These are phyloP conservation scores for Brettanomyces sp. DNA, from an alignment of 805 yeast genomes.

Conservation along the genomic window DNA sequence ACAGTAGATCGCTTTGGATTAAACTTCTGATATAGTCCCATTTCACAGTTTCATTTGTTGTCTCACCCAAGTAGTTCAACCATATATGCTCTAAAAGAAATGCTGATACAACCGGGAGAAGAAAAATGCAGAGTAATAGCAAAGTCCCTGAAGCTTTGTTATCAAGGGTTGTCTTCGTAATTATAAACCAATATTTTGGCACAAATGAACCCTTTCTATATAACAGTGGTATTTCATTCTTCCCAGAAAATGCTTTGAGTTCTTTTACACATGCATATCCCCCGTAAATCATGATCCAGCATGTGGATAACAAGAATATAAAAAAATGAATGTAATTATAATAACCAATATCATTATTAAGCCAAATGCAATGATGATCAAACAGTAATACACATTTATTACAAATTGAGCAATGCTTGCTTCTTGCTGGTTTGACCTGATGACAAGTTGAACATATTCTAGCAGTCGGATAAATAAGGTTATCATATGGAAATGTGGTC, in stretches of 20 bases:
- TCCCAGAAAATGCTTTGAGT: slow-evolving; percentile 9
- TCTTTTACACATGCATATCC: slow-evolving; percentile 26
- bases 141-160: slow-evolving; percentile 35
- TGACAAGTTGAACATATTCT: slow-evolving; percentile 42
- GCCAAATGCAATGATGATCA: slow-evolving; percentile 55
- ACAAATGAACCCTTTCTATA: slow-evolving; percentile 8
- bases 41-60: slow-evolving; percentile 46
- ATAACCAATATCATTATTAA: slow-evolving; percentile 49
- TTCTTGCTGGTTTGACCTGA: slow-evolving; percentile 62
- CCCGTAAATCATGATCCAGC: slow-evolving; percentile 33
- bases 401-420: slow-evolving; percentile 70
- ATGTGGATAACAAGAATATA: slow-evolving; percentile 26
- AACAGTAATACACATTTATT: slow-evolving; percentile 51
- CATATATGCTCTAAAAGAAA: slow-evolving; percentile 35
- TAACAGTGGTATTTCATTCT: slow-evolving; percentile 11
- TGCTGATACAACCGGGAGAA: slow-evolving; percentile 28
- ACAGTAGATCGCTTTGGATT: slow-evolving; percentile 22
- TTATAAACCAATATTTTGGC: slow-evolving; percentile 13
- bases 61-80: slow-evolving; percentile 44
- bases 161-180: slow-evolving; percentile 21
- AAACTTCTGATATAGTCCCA: slow-evolving; percentile 43
- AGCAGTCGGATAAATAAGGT: slow-evolving; percentile 31
- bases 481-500: slow-evolving; percentile 27
- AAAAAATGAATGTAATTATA: slow-evolving; percentile 42
- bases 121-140: slow-evolving; percentile 29